Percentiles rank a stretch among this genome's conserved stretches.
phyloP scores from a whole-genome alignment of 495 filamentous ascomycete species.

The Aspergillus hancockii region DNA sequence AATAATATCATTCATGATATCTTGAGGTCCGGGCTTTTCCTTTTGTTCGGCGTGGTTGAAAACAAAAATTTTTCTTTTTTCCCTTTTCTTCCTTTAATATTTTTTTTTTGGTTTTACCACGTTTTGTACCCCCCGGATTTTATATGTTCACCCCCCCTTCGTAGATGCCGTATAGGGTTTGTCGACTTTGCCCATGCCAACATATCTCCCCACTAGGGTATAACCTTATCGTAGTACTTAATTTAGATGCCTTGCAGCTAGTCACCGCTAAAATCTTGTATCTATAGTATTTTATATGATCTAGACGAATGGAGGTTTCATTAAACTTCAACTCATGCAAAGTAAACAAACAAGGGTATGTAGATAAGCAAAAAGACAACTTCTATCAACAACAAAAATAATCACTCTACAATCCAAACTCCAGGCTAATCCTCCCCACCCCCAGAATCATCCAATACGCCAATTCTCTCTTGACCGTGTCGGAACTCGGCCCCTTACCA shows the following conservation, averaged over 20 bases:
- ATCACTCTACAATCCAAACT: slow-evolving; percentile 10
- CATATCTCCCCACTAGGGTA: too few species aligned
- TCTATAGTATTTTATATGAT: too few species aligned
- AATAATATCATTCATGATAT: slow-evolving; percentile 25
- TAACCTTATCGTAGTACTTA: too few species aligned
- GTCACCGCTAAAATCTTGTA: too few species aligned
- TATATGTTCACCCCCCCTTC: background rate
- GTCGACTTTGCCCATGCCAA: too few species aligned
- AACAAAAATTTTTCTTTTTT: slow-evolving; percentile 20
- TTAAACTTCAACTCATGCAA: background rate
- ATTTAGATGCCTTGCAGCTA: too few species aligned
- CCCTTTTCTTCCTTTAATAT: background rate
- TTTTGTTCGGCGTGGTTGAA: slow-evolving; percentile 25
- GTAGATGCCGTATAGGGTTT: background rate
- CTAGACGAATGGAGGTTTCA: too few species aligned
- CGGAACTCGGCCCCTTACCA: slow-evolving; percentile 51
- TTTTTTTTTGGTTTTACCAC: too few species aligned
- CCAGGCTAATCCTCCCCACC: slow-evolving; percentile 66
- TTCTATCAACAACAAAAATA: too few species aligned
- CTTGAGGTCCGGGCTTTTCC: slow-evolving; percentile 21
- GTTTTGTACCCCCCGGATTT: too few species aligned
- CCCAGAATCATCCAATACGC: slow-evolving; percentile 95
- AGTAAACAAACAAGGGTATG: background rate
- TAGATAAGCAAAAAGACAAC: background rate
- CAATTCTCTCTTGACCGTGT: slow-evolving; percentile 68